Conservation (phyloP, 1,139 yeast genomes). For the Geotrichum cucujoidarum region DNA sequence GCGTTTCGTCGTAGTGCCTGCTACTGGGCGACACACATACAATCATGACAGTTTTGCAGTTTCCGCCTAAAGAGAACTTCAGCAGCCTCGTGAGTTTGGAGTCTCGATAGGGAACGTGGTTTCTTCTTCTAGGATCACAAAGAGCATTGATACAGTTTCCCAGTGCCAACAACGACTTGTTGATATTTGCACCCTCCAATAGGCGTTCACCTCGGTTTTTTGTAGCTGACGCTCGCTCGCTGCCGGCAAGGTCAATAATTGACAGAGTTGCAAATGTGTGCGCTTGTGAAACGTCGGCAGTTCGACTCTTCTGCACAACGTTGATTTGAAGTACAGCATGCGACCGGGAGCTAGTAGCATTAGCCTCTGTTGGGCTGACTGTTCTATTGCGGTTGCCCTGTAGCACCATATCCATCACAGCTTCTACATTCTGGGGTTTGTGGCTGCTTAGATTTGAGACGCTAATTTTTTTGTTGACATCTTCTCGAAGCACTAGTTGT, state of each 20-base stretch:
- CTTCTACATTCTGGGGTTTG: constrained; percentile 56
- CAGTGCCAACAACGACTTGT: constrained; percentile 76
- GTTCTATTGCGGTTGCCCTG: constrained; percentile 74
- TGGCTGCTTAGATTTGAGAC: constrained; percentile 72
- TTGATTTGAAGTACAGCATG: constrained; percentile 88
- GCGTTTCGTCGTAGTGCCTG: constrained; percentile 80
- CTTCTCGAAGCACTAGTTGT: constrained; percentile 63
- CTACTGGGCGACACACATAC: constrained; percentile 74
- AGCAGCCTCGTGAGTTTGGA: constrained; percentile 51
- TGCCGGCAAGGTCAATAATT: constrained; percentile 88
- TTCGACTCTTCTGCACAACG: constrained; percentile 56
- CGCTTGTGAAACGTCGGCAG: constrained; percentile 60
- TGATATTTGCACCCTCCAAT: constrained; percentile 91
- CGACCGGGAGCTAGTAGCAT: constrained; percentile 82
- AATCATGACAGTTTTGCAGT: constrained; percentile 92
- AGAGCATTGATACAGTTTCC: constrained; percentile 94
- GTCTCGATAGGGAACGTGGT: constrained; percentile 86
- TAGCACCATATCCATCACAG: constrained; percentile 74
- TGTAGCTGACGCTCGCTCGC: constrained; percentile 90
- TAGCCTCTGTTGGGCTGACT: constrained; percentile 84
- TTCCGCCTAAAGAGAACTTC: constrained; percentile 89
- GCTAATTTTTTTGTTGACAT: constrained; percentile 57
- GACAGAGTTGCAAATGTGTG: constrained; percentile 76
- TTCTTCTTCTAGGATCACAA: constrained; percentile 62
- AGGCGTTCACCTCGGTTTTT: constrained; percentile 73